A percentile compares a stretch with the other conserved stretches of the same genome.
Evolutionary conservation across 2,329 filamentous ascomycete genomes (phyloP).

Genomic region (Fusarium paranaense): DNA sequence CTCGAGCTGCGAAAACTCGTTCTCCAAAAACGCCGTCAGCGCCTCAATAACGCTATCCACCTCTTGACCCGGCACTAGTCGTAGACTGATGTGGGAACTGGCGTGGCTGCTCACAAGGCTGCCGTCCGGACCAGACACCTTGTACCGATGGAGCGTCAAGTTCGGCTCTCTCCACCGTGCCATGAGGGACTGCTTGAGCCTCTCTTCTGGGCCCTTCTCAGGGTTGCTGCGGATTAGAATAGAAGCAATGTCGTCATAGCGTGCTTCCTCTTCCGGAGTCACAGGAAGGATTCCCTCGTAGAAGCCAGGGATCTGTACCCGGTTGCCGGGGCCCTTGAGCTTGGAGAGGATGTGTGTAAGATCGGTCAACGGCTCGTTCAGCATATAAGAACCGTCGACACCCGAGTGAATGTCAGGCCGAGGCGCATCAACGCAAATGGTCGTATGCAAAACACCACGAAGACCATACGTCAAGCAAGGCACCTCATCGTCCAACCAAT

Average conservation of each 20-base stretch:
- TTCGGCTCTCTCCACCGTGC: constrained; percentile 96
- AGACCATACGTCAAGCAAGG: constrained; percentile 96
- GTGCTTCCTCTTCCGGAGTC: constrained; percentile 78
- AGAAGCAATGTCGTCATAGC: constrained; percentile 86
- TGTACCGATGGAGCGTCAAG: constrained; percentile 91
- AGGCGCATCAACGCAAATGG: constrained; percentile 85
- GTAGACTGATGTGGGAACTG: constrained; percentile 87
- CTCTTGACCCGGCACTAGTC: constrained; percentile 93
- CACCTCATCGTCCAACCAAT: constrained; percentile 97
- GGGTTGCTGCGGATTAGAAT: constrained; percentile 80
- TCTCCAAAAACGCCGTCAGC: constrained; percentile 74
- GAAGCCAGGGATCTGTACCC: constrained; percentile 87
- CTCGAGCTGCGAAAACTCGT: constrained; percentile 78
- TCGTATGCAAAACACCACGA: constrained; percentile 92
- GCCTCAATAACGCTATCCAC: constrained; percentile 79
- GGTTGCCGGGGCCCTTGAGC: constrained; percentile 83
- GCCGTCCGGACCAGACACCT: constrained; percentile 90
- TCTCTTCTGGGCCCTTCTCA: constrained; percentile 67
- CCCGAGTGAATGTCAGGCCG: constrained; percentile 94
- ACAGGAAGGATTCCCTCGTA: constrained; percentile 86
- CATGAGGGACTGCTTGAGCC: constrained; percentile 88
- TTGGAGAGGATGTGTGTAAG: constrained; percentile 85
- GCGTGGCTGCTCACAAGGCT: constrained; percentile 92
- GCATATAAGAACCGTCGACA: constrained; percentile 92
- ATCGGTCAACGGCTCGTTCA: constrained; percentile 93